These are phyloP conservation scores for Ceratonia siliqua DNA, from an alignment of 306 rosid species.

Conservation along the genomic window DNA sequence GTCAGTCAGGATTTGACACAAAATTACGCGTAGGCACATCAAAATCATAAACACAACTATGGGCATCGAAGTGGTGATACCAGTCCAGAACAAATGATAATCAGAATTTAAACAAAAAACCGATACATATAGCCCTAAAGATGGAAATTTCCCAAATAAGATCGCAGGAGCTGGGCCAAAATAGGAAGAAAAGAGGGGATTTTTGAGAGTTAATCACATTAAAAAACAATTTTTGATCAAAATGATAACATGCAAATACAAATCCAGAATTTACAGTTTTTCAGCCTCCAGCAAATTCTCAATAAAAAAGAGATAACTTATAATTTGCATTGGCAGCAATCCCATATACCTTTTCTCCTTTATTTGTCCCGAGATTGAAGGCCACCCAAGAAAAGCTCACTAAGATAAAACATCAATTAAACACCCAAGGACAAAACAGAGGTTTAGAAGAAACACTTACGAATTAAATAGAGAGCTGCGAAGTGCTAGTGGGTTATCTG, in stretches of 20 bases:
- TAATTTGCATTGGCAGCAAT: constrained; percentile 29
- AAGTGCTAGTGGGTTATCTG: background rate
- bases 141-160: constrained; percentile 19
- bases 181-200: background rate
- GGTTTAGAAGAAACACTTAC: constrained; percentile 42
- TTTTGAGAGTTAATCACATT: constrained; percentile 1
- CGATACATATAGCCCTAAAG: background rate
- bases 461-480: constrained; percentile 34
- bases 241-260: constrained; percentile 37
- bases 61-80: background rate
- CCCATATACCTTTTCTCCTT: constrained; percentile 17
- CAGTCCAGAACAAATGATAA: constrained; percentile 21
- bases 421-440: background rate
- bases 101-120: constrained; percentile 10
- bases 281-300: background rate
- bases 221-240: constrained; percentile 28
- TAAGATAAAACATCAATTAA: background rate
- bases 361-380: background rate
- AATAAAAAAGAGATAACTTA: constrained; percentile 23
- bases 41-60: constrained; percentile 25
- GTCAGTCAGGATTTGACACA: background rate
- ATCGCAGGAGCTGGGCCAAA: constrained; percentile 21
- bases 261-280: constrained; percentile 14
- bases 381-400: constrained; percentile 12
- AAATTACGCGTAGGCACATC: constrained; percentile 16